These are phyloP conservation scores for Bullera alba DNA, from an alignment of 768 basidiomycete species.

Conservation along the genomic window DNA sequence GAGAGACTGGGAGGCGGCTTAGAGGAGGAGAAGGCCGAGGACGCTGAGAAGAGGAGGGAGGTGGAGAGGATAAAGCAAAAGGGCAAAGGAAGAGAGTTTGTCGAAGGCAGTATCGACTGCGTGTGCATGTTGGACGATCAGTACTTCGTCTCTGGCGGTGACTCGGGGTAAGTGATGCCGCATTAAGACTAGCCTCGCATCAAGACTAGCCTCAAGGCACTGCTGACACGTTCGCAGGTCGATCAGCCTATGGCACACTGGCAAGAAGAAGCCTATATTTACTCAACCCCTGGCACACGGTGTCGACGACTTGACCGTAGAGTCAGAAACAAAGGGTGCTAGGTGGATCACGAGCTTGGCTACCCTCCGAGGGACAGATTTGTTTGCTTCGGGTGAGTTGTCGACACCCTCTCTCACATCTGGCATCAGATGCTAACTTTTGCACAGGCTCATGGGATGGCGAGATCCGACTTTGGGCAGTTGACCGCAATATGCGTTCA, in stretches of 20 bases:
- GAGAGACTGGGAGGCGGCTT: constrained; percentile 53
- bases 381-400: constrained; percentile 77
- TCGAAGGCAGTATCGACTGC: constrained; percentile 87
- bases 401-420: not conserved
- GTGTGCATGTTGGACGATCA: constrained; percentile 93
- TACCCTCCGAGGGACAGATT: constrained; percentile 75
- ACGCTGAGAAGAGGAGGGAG: constrained; percentile 15
- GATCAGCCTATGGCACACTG: constrained; percentile 83
- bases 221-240: constrained; percentile 52
- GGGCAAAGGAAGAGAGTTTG: constrained; percentile 53
- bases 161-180: constrained; percentile 84
- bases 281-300: constrained; percentile 83
- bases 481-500: constrained; percentile 68
- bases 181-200: not conserved
- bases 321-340: constrained; percentile 63
- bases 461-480: constrained; percentile 78
- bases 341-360: constrained; percentile 87
- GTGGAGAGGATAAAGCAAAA: constrained; percentile 19
- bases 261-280: constrained; percentile 92
- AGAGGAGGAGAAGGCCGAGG: constrained; percentile 46
- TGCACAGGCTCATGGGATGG: constrained; percentile 86
- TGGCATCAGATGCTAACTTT: not conserved
- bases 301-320: constrained; percentile 50
- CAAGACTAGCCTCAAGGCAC: not conserved
- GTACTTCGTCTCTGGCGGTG: constrained; percentile 86